Evolutionary conservation across 169 alveolate genomes (phyloP).

Genomic region (Perkinsus chesapeaki): DNA sequence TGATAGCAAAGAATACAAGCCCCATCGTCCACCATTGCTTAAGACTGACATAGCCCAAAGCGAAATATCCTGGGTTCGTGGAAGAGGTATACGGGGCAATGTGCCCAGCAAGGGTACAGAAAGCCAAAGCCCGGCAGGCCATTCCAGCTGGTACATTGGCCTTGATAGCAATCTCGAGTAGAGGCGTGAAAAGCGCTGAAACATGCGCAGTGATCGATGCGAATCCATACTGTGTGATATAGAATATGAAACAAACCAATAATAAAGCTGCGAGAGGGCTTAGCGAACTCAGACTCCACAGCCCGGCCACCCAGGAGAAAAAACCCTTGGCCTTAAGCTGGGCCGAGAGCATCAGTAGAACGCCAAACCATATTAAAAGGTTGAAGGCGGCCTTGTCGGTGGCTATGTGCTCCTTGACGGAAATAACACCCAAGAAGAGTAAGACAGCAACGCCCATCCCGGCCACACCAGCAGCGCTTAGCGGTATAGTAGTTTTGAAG

Average conservation of each 20-base stretch:
- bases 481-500: background rate
- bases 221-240: background rate
- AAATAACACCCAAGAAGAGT: background rate
- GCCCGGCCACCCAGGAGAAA: background rate
- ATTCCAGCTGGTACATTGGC: no score
- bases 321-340: background rate
- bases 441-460: background rate
- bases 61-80: no score
- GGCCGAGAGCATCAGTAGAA: background rate
- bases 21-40: no score
- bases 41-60: no score
- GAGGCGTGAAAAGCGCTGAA: background rate
- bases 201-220: background rate
- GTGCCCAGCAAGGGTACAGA: no score
- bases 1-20: no score
- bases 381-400: background rate
- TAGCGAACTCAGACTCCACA: background rate
- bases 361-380: background rate
- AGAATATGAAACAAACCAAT: background rate
- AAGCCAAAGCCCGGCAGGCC: no score
- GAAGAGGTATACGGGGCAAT: no score
- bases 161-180: background rate
- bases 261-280: background rate
- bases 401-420: background rate
- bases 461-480: background rate